These are phyloP conservation scores for Candida nanaspora DNA, from an alignment of 805 yeast genomes.

Conservation along the genomic window DNA sequence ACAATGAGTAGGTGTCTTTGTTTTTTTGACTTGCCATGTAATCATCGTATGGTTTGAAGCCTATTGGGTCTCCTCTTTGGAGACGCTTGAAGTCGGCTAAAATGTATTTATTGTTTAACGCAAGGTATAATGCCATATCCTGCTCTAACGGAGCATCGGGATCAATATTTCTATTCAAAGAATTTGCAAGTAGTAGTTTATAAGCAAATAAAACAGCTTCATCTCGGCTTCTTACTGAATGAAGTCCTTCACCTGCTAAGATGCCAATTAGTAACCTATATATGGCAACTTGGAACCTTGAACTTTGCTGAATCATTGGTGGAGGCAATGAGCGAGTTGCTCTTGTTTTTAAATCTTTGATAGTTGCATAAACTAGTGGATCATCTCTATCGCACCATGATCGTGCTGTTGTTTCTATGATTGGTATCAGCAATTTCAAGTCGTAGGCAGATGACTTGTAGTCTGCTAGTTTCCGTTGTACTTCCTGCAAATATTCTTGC, in stretches of 20 bases:
- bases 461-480: slow-evolving; percentile 2
- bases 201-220: slow-evolving; percentile 27
- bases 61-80: slow-evolving; percentile 37
- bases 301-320: slow-evolving; percentile 37
- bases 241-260: slow-evolving; percentile 18
- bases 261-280: slow-evolving; percentile 44
- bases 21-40: slow-evolving; percentile 5
- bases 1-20: neutral
- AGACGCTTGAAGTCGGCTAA: slow-evolving; percentile 36
- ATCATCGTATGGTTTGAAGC: slow-evolving; percentile 33
- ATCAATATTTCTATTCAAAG: slow-evolving; percentile 38
- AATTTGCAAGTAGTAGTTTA: slow-evolving; percentile 37
- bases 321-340: slow-evolving; percentile 40
- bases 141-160: slow-evolving; percentile 42
- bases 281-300: slow-evolving; percentile 54
- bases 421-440: slow-evolving; percentile 1
- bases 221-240: neutral
- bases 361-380: slow-evolving; percentile 23
- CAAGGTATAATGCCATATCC: slow-evolving; percentile 29
- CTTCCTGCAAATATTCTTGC: slow-evolving; percentile 14
- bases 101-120: slow-evolving; percentile 30
- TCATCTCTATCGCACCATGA: slow-evolving; percentile 21
- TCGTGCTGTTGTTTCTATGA: slow-evolving; percentile 1
- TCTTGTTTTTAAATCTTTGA: slow-evolving; percentile 62
- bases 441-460: neutral